These are phyloP conservation scores for Botrytis tulipae DNA, from an alignment of 2,329 filamentous ascomycete species.

Conservation along the genomic window DNA sequence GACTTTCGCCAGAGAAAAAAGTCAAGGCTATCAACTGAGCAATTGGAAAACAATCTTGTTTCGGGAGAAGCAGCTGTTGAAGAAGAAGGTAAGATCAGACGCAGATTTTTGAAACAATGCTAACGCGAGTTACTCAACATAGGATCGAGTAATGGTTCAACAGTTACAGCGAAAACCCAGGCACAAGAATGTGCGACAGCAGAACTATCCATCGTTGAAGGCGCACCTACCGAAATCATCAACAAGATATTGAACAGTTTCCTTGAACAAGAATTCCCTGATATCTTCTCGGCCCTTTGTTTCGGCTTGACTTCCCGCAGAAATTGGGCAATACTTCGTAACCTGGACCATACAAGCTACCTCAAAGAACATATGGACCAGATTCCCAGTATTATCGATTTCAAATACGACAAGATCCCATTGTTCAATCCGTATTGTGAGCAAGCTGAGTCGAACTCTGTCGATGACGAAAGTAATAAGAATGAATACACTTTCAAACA, in stretches of 20 bases:
- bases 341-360: background rate
- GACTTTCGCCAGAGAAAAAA: background rate
- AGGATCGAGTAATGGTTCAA: background rate
- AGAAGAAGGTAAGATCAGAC: background rate
- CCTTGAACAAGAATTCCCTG: background rate
- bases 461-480: too few relatives aligned
- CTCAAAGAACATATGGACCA: background rate
- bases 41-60: background rate
- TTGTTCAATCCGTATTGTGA: background rate
- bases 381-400: background rate
- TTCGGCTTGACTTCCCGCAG: background rate
- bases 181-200: background rate
- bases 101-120: background rate
- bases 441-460: background rate
- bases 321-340: background rate
- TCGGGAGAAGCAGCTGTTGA: background rate
- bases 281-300: background rate
- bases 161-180: background rate
- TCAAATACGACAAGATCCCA: background rate
- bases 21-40: background rate
- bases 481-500: too few relatives aligned
- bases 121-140: background rate
- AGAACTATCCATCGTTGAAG: background rate
- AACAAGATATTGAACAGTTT: background rate
- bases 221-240: background rate